A percentile compares a stretch with the other conserved stretches of the same genome.
These are phyloP conservation scores for Vitellaria paradoxa DNA, from an alignment of 179 eudicot species.

Conservation along the genomic window DNA sequence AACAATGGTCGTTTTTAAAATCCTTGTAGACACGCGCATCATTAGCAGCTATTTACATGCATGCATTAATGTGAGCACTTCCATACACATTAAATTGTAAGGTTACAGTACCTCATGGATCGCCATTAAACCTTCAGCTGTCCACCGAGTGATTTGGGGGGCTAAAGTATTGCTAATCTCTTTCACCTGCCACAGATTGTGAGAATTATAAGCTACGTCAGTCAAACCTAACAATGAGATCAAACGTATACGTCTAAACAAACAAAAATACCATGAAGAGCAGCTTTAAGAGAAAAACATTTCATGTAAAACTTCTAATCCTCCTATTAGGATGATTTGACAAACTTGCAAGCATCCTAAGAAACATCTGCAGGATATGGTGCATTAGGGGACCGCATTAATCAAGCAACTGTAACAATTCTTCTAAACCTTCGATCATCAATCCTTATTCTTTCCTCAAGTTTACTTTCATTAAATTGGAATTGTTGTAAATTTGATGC, in stretches of 20 bases:
- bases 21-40: not conserved
- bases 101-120: slow-evolving; percentile 51
- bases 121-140: slow-evolving; percentile 62
- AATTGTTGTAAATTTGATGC: not conserved
- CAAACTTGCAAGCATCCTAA: slow-evolving; percentile 1
- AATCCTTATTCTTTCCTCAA: not conserved
- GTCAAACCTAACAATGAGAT: not conserved
- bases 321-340: not conserved
- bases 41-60: not conserved
- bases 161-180: slow-evolving; percentile 42
- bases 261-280: not conserved
- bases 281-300: not conserved
- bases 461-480: not conserved
- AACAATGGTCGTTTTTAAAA: too few relatives aligned
- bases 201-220: not conserved
- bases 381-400: too few relatives aligned
- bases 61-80: not conserved
- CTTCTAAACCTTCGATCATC: not conserved
- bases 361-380: not conserved
- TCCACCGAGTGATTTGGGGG: slow-evolving; percentile 47
- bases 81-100: not conserved
- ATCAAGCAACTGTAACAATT: slow-evolving; percentile 3
- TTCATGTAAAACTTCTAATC: not conserved
- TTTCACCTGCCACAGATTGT: slow-evolving; percentile 39
- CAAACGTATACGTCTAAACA: slow-evolving; percentile 3